These are phyloP conservation scores for Fusarium gaditjirri DNA, from an alignment of 2,329 filamentous ascomycete species.

Conservation along the genomic window DNA sequence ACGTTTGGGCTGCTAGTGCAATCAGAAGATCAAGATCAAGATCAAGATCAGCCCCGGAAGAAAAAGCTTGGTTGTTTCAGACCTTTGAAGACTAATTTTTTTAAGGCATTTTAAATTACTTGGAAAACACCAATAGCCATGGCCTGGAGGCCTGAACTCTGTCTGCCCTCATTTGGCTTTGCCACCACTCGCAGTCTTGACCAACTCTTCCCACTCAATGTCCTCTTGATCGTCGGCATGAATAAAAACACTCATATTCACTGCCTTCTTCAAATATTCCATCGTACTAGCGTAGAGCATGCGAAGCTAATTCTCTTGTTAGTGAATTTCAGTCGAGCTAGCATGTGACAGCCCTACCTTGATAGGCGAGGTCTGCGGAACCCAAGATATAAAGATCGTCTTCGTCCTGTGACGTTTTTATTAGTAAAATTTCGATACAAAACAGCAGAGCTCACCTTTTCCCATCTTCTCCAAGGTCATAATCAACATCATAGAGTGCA, in stretches of 20 bases:
- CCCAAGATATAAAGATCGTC: slow-evolving; percentile 36
- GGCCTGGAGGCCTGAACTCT: neutral
- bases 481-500: slow-evolving; percentile 34
- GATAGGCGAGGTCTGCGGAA: slow-evolving; percentile 19
- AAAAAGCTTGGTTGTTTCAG: slow-evolving; percentile 27
- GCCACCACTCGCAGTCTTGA: slow-evolving; percentile 21
- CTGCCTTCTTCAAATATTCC: slow-evolving; percentile 33
- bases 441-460: neutral
- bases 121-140: neutral
- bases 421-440: fast-evolving
- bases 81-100: neutral
- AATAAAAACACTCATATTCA: slow-evolving; percentile 28
- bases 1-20: slow-evolving; percentile 20
- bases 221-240: slow-evolving; percentile 29
- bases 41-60: neutral
- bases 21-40: slow-evolving; percentile 1
- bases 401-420: slow-evolving; percentile 3
- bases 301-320: slow-evolving; percentile 12
- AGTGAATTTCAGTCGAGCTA: neutral
- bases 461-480: slow-evolving; percentile 32
- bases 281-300: slow-evolving; percentile 38
- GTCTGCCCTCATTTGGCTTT: neutral
- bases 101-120: neutral
- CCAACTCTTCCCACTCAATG: slow-evolving; percentile 21
- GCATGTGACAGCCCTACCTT: slow-evolving; percentile 18